Evolutionary conservation across 495 filamentous ascomycete species (phyloP), one percentile per base, ranked within the genome.

Genomic region (Daldinia bambusicola): DNA sequence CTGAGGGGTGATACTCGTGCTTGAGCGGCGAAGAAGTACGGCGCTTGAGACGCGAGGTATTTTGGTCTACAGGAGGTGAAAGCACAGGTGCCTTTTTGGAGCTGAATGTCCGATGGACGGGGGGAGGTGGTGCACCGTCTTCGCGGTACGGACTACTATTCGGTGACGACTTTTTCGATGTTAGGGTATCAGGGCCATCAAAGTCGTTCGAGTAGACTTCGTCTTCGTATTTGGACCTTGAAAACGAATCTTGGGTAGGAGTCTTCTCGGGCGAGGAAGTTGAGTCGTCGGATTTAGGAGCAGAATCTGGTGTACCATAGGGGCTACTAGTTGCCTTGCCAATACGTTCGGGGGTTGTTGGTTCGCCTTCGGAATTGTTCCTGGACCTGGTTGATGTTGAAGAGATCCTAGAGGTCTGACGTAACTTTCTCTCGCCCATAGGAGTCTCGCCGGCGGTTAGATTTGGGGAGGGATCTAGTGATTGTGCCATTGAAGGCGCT

Each of bases 1-100:
- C 94, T 0, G 95, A 98, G 2, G 96, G 96, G 70, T 93, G 92
- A 74, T 97, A 99, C 81, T 99, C 94, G 74, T 98, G 95, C 80
- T 99, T 99, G 63, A 99, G 84, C 8, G 96, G 96, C 8, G 96
- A 98, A 4, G 96, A 98, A 30, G 89, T 91, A 6, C 93, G 87
- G 32, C 95, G 85, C 72, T 87, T 90, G 10, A 85, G 77, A 30
- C 80, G 82, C 26, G 76, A 52, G 5, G 73, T 70, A 66, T 75
- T 74, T 51, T 69, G 78, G 53, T 80, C 84, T 61, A 87, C 81
- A 4, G 87, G 81, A 37, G 87, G 87, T 37, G 81, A 78, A 41
- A 84, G 85, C 51, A 81, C 75, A 38, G 77, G 71, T 37, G 80
- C 75, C 63, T 74, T 78, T 78, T 80, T 84, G 53, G 71, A 75